These are phyloP conservation scores for Fusarium sp. DNA, from an alignment of 2,329 filamentous ascomycete species.

Conservation along the genomic window DNA sequence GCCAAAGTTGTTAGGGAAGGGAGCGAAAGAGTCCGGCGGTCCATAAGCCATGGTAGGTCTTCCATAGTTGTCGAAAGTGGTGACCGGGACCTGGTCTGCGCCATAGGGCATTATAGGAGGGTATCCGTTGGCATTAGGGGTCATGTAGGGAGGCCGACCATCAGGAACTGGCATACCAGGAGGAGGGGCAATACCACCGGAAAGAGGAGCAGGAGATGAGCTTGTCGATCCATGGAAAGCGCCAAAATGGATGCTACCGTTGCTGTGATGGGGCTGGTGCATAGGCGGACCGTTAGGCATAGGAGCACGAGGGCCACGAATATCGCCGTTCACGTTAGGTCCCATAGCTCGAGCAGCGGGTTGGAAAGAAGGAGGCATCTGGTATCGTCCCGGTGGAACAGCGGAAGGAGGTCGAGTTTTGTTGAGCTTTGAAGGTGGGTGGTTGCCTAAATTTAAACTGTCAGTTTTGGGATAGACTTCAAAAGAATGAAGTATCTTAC, in stretches of 20 bases:
- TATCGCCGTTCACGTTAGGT: conserved; percentile 51
- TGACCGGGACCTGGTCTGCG: conserved; percentile 52
- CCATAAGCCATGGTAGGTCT: conserved; percentile 53
- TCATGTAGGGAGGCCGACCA: conserved; percentile 52
- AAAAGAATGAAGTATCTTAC: conserved; percentile 23
- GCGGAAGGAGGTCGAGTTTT: conserved; percentile 49
- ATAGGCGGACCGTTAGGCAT: conserved; percentile 53
- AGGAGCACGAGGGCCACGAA: conserved; percentile 50
- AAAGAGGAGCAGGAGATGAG: conserved; percentile 67
- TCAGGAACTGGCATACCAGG: conserved; percentile 57
- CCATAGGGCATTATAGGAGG: conserved; percentile 55
- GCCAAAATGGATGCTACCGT: conserved; percentile 69
- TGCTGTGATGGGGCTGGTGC: conserved; percentile 67
- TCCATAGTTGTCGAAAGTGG: conserved; percentile 54
- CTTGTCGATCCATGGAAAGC: conserved; percentile 66
- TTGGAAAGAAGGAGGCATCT: conserved; percentile 60
- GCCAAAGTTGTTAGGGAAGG: conserved; percentile 58
- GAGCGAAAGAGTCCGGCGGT: conserved; percentile 52
- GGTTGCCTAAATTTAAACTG: conserved; percentile 25
- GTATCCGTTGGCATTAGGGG: conserved; percentile 52
- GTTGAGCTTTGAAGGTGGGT: conserved; percentile 28
- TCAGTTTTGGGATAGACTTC: conserved; percentile 18
- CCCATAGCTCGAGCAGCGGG: conserved; percentile 51
- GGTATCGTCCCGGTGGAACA: conserved; percentile 54
- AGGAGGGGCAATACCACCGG: conserved; percentile 62